A percentile compares a stretch with the other conserved stretches of the same genome.
These are phyloP conservation scores for Davidsoniella virescens DNA, from an alignment of 2,329 filamentous ascomycete species.

Conservation along the genomic window DNA sequence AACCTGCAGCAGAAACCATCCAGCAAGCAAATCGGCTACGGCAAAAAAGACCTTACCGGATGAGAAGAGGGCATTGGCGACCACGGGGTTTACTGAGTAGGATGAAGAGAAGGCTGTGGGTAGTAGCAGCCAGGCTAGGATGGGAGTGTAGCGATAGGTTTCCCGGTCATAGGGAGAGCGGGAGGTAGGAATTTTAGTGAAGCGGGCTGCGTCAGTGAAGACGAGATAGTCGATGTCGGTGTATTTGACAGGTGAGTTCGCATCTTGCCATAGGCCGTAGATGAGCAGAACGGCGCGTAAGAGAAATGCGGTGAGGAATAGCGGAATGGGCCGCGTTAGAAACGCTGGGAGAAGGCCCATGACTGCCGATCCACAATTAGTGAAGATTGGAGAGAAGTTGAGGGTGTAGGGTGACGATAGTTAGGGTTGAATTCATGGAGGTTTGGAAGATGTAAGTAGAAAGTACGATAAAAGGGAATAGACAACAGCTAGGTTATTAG, in stretches of 20 bases:
- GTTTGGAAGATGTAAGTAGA: no score
- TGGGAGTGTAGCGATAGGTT: slow-evolving; percentile 91
- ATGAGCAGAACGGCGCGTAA: slow-evolving; percentile 61
- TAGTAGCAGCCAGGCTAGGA: slow-evolving; percentile 79
- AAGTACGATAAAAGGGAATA: no score
- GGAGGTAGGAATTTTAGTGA: slow-evolving; percentile 32
- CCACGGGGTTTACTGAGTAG: slow-evolving; percentile 35
- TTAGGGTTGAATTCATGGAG: not conserved
- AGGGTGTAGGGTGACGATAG: not conserved
- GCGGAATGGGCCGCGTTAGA: slow-evolving; percentile 16
- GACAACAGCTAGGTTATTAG: no score
- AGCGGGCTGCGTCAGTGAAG: slow-evolving; percentile 87
- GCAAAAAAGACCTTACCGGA: slow-evolving; percentile 84
- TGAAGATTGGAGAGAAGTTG: not conserved
- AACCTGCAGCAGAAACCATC: slow-evolving; percentile 25
- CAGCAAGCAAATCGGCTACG: slow-evolving; percentile 64
- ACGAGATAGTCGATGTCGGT: slow-evolving; percentile 98
- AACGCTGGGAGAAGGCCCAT: slow-evolving; percentile 7
- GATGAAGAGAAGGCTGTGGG: slow-evolving; percentile 50
- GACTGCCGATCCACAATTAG: not conserved
- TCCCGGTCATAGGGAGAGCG: slow-evolving; percentile 65
- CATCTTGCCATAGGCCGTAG: slow-evolving; percentile 87
- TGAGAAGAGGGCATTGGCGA: slow-evolving; percentile 39
- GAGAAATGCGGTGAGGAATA: slow-evolving; percentile 41
- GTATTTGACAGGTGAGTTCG: slow-evolving; percentile 83